Conservation (phyloP, 345 rosid genomes). For the Syzygium jambos region DNA sequence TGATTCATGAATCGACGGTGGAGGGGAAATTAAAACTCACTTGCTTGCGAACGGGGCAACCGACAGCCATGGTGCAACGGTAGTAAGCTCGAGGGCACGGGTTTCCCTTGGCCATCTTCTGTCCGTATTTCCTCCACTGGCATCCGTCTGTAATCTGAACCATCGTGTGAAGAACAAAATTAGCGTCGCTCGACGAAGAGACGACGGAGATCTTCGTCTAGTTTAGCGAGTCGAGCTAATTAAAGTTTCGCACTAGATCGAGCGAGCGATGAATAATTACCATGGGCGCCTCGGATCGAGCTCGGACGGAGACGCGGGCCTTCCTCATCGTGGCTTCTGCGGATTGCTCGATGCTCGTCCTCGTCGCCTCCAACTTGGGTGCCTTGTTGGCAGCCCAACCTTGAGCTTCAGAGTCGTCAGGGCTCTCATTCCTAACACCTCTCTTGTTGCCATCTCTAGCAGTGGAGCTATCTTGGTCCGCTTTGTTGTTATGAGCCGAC, state of each 20-base stretch:
- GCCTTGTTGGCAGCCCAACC: constrained; percentile 55
- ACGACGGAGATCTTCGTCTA: not conserved
- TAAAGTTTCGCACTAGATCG: not conserved
- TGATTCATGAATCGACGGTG: not conserved
- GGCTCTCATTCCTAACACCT: constrained; percentile 51
- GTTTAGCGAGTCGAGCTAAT: not conserved
- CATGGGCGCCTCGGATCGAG: constrained; percentile 98
- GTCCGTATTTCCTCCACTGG: constrained; percentile 99
- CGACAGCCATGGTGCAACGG: constrained; percentile 93
- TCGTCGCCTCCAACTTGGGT: constrained; percentile 26
- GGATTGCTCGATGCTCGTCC: constrained; percentile 45
- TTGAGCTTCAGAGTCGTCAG: constrained; percentile 53
- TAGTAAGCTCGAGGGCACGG: constrained; percentile 97
- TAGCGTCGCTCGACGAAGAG: not conserved
- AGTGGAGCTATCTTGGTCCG: not conserved
- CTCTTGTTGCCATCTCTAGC: constrained; percentile 34
- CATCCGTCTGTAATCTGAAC: constrained; percentile 78
- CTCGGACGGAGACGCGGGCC: constrained; percentile 98
- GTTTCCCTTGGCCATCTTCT: constrained; percentile 97
- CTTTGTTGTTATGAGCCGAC: constrained; percentile 5
- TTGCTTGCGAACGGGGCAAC: constrained; percentile 95
- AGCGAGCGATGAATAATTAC: constrained; percentile 16
- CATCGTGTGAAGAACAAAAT: not conserved
- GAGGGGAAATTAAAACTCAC: constrained; percentile 18
- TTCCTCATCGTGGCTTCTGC: constrained; percentile 85